A percentile compares a stretch with the other conserved stretches of the same genome.
Evolutionary conservation across 495 filamentous ascomycete species (phyloP).

Genomic region (Tuber magnatum): DNA sequence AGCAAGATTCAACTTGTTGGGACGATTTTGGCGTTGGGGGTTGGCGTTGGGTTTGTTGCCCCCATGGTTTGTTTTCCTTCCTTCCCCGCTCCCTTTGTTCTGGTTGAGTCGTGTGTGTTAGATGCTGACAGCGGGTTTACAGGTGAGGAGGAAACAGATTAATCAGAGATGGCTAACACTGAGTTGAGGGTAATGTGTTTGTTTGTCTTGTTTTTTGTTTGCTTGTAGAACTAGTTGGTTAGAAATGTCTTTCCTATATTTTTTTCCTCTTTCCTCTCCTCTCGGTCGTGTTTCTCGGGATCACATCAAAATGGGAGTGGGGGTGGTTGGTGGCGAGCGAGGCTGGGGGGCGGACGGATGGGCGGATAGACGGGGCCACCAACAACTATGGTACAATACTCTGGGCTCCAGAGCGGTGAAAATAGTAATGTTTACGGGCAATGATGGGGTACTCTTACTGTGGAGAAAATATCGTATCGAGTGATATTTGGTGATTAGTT

Average conservation of each 20-base stretch:
- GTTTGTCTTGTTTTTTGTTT: background rate
- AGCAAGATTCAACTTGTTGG: slow-evolving; percentile 74
- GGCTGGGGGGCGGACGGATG: background rate
- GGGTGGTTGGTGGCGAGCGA: background rate
- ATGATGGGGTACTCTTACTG: background rate
- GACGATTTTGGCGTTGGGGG: slow-evolving; percentile 69
- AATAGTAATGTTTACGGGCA: background rate
- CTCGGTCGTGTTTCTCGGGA: slow-evolving; percentile 7
- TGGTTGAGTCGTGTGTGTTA: slow-evolving; percentile 19
- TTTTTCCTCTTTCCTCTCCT: background rate
- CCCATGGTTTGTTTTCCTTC: slow-evolving; percentile 64
- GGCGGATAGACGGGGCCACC: background rate
- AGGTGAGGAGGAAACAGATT: slow-evolving; percentile 50
- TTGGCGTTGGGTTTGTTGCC: slow-evolving; percentile 66
- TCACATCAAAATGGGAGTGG: background rate
- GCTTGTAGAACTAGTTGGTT: slow-evolving; percentile 15
- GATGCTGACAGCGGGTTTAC: slow-evolving; percentile 12
- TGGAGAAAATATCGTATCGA: background rate
- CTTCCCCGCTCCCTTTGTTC: background rate
- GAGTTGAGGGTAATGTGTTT: slow-evolving; percentile 8
- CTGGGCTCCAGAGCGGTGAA: background rate
- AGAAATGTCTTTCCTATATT: slow-evolving; percentile 8
- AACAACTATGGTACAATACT: background rate
- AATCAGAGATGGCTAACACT: slow-evolving; percentile 46
- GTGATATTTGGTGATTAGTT: background rate